phyloP scores from a whole-genome alignment of 148 eudicot genomes.

The Camellia sinensis region DNA sequence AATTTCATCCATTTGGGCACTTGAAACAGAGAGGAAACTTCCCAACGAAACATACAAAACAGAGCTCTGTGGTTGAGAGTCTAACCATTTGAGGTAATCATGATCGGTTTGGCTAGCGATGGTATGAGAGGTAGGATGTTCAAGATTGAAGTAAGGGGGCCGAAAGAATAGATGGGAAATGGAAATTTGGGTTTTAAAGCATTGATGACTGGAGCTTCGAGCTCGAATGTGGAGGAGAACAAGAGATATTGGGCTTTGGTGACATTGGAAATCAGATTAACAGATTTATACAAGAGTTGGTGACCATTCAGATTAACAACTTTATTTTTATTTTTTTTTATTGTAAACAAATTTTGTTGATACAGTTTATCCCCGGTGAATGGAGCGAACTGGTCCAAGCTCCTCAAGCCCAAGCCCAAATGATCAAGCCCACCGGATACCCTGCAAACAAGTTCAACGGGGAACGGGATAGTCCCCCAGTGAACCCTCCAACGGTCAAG shows the following conservation, averaged over 20 bases:
- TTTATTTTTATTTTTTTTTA: too few relatives aligned
- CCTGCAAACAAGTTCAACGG: too few relatives aligned
- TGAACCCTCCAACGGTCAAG: too few relatives aligned
- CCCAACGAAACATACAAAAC: slow-evolving; percentile 39
- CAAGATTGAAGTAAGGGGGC: slow-evolving; percentile 23
- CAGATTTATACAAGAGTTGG: background rate
- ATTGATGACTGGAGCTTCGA: slow-evolving; percentile 24
- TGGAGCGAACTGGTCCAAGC: too few relatives aligned
- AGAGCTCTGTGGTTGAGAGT: slow-evolving; percentile 28
- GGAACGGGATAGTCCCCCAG: too few relatives aligned
- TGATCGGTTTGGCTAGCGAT: background rate
- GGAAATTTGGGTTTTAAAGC: slow-evolving; percentile 17
- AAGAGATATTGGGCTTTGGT: slow-evolving; percentile 29
- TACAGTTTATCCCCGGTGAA: too few relatives aligned
- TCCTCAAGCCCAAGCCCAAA: too few relatives aligned
- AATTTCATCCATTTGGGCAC: slow-evolving; percentile 36
- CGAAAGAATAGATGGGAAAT: slow-evolving; percentile 23
- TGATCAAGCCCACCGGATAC: too few relatives aligned
- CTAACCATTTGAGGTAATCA: slow-evolving; percentile 31
- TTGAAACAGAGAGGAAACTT: slow-evolving; percentile 22
- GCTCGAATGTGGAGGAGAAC: slow-evolving; percentile 29
- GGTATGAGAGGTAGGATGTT: background rate
- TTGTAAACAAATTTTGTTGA: too few relatives aligned
- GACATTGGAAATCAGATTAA: background rate
- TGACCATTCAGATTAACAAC: slow-evolving; percentile 6